phyloP scores from a whole-genome alignment of 2,329 filamentous ascomycete genomes.

The Hirsutella thompsonii region DNA sequence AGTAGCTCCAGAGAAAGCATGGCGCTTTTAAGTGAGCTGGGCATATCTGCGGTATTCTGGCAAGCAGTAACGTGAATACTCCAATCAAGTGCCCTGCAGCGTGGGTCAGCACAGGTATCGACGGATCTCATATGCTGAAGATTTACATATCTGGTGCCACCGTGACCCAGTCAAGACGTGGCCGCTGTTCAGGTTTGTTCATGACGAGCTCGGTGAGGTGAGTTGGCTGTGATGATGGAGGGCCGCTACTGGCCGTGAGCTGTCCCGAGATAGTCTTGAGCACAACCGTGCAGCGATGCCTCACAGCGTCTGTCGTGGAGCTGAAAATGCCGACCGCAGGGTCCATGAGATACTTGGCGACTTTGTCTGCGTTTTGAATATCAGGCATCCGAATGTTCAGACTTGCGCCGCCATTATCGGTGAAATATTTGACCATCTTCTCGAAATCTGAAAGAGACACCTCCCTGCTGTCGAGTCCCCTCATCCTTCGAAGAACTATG shows the following conservation, averaged over 20 bases:
- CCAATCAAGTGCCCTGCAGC: conserved; percentile 20
- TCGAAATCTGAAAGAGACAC: conserved; percentile 13
- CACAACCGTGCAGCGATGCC: conserved; percentile 9
- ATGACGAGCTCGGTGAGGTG: conserved; percentile 12
- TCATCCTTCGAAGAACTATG: conserved; percentile 13
- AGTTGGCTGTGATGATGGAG: conserved; percentile 1
- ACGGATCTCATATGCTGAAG: neutral
- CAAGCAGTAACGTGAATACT: conserved; percentile 16
- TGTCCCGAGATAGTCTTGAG: conserved; percentile 9
- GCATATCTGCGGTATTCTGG: conserved; percentile 7
- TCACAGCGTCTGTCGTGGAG: conserved; percentile 3
- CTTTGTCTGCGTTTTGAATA: neutral
- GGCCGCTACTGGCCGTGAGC: conserved; percentile 10
- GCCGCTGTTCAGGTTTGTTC: conserved; percentile 8
- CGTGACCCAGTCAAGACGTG: conserved; percentile 18
- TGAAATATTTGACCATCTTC: conserved; percentile 13
- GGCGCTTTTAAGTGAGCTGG: conserved; percentile 8
- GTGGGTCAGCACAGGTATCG: neutral
- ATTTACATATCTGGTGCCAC: conserved; percentile 22
- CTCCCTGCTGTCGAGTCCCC: conserved; percentile 8
- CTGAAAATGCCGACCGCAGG: conserved; percentile 5
- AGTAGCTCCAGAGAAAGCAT: conserved; percentile 10
- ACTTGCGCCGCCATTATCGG: conserved; percentile 14
- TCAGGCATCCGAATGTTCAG: conserved; percentile 10
- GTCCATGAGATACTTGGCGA: conserved; percentile 4